A percentile compares a stretch with the other conserved stretches of the same genome.
These are phyloP conservation scores for Myxozyma sirexii DNA, from an alignment of 805 yeast species.

Conservation along the genomic window DNA sequence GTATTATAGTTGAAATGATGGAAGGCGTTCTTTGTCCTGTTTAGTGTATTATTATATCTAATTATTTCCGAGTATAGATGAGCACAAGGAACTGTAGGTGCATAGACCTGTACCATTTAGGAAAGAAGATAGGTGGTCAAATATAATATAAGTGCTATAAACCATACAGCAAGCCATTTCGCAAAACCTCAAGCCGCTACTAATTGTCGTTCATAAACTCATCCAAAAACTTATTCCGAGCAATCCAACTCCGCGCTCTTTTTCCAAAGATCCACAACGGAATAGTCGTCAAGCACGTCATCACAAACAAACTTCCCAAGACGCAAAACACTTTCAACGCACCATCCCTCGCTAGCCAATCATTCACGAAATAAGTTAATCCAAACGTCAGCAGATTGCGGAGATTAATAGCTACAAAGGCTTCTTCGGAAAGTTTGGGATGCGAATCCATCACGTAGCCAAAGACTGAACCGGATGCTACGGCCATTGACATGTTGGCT, in stretches of 20 bases:
- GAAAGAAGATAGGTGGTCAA: too few species aligned
- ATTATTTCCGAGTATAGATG: too few species aligned
- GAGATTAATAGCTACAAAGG: conserved; percentile 3
- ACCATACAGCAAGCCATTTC: too few species aligned
- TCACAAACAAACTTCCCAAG: not conserved
- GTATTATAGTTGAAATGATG: too few species aligned
- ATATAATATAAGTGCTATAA: too few species aligned
- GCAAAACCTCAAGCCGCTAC: not conserved
- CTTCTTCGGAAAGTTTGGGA: conserved; percentile 8
- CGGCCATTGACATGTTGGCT: conserved; percentile 6
- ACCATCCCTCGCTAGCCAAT: conserved; percentile 9
- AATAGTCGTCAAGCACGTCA: not conserved
- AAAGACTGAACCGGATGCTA: conserved; percentile 3
- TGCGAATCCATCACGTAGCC: conserved; percentile 11
- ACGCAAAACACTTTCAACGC: not conserved
- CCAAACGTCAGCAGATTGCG: conserved; percentile 9
- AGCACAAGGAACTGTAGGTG: too few species aligned
- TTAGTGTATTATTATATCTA: too few species aligned
- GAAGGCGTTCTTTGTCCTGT: too few species aligned
- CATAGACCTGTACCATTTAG: too few species aligned
- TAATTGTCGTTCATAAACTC: conserved; percentile 2
- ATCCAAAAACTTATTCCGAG: not conserved
- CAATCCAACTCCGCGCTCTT: conserved; percentile 7
- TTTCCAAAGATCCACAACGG: conserved; percentile 12
- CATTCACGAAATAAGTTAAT: conserved; percentile 6